Conservation (phyloP, 495 filamentous ascomycete species). For the Neurospora sp. region DNA sequence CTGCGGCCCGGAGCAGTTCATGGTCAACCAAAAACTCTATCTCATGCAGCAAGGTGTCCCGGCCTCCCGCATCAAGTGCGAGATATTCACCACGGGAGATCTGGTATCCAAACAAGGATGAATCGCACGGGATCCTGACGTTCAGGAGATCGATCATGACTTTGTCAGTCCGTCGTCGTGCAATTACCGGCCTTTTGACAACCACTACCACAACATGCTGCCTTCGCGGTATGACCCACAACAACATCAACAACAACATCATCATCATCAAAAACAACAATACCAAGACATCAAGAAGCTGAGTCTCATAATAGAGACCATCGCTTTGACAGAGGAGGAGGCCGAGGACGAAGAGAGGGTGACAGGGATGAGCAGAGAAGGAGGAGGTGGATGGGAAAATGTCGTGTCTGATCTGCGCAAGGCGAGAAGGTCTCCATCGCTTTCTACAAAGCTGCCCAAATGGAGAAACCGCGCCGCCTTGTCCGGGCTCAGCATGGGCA, state of each 20-base stretch:
- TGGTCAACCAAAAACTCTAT: constrained; percentile 43
- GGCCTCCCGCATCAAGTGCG: constrained; percentile 47
- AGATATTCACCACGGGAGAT: constrained; percentile 58
- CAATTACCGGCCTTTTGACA: not conserved
- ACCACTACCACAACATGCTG: not conserved
- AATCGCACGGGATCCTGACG: not conserved
- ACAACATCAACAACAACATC: not conserved
- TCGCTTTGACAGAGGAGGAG: not conserved
- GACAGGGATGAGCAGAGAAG: not conserved
- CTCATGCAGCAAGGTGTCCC: constrained; percentile 43
- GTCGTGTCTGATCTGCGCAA: not conserved
- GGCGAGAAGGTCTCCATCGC: not conserved
- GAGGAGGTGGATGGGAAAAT: not conserved
- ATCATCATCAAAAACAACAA: not conserved
- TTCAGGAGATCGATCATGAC: not conserved
- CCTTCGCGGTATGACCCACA: not conserved
- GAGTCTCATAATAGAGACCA: not conserved
- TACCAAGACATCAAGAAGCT: not conserved
- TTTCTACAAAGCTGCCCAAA: not conserved
- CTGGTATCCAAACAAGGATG: constrained; percentile 12
- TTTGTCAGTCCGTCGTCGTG: not conserved
- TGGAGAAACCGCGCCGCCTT: not conserved
- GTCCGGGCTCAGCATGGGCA: not conserved
- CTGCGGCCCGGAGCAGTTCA: constrained; percentile 60
- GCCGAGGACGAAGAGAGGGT: not conserved